Conservation (phyloP, 345 rosid genomes). For the Salix caprea region DNA sequence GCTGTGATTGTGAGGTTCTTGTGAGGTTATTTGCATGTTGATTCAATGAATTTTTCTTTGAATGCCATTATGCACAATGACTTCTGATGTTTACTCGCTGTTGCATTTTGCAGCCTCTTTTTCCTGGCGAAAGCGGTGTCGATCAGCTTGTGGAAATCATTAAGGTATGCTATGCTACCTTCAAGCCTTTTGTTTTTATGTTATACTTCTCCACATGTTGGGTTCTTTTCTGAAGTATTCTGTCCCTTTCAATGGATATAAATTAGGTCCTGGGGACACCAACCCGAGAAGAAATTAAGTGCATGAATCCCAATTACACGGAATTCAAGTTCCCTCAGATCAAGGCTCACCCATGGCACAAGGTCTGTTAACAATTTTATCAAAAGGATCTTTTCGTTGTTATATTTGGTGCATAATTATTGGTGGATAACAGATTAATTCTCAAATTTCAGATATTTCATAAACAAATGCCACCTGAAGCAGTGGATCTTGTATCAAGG, state of each 20-base stretch:
- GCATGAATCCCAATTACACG: conserved; percentile 96
- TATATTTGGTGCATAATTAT: not conserved
- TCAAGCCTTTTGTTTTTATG: not conserved
- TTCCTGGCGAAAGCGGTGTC: conserved; percentile 96
- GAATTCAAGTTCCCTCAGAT: conserved; percentile 98
- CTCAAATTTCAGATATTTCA: conserved; percentile 18
- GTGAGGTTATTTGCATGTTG: not conserved
- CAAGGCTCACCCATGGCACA: conserved; percentile 99
- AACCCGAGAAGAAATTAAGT: conserved; percentile 91
- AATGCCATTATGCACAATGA: not conserved
- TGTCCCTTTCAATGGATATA: not conserved
- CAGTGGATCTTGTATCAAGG: conserved; percentile 28
- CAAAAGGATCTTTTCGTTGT: not conserved
- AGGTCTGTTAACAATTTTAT: conserved; percentile 42
- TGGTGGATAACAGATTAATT: not conserved
- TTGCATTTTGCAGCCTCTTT: conserved; percentile 64
- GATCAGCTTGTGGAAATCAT: conserved; percentile 98
- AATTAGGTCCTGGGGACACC: conserved; percentile 89
- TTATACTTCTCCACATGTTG: not conserved
- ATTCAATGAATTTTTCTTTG: not conserved
- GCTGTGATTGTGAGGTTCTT: not conserved
- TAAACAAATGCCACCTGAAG: conserved; percentile 22
- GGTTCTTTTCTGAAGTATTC: not conserved
- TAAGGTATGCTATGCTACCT: conserved; percentile 45
- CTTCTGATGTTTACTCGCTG: conserved; percentile 13